phyloP scores from a whole-genome alignment of 768 basidiomycete species.

The Agaricus subrufescens region DNA sequence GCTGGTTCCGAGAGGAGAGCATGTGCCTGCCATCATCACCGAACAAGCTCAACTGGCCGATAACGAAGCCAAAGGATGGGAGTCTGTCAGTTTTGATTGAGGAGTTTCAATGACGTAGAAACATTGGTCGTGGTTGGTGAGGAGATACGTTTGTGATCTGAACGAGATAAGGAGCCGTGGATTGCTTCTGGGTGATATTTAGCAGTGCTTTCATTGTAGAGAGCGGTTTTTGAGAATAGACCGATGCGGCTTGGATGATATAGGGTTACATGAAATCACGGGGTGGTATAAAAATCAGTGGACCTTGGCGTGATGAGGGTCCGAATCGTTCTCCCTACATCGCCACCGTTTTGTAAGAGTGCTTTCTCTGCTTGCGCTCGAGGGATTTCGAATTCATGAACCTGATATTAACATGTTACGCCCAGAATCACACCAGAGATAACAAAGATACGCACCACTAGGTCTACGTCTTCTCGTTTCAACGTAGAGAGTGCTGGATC shows the following conservation, averaged over 20 bases:
- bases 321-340: constrained; percentile 46
- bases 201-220: too few relatives aligned
- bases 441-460: constrained; percentile 43
- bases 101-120: not conserved
- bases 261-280: not conserved
- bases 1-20: constrained; percentile 1
- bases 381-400: constrained; percentile 62
- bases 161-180: too few relatives aligned
- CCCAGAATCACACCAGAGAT: not conserved
- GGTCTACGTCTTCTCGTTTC: constrained; percentile 61
- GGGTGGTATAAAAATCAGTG: not conserved
- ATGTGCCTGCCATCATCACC: not conserved
- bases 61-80: constrained; percentile 2
- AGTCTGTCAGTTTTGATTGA: not conserved
- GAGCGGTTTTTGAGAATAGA: too few relatives aligned
- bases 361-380: constrained; percentile 55
- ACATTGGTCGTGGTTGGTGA: not conserved
- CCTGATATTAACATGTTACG: constrained; percentile 26
- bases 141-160: too few relatives aligned
- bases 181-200: too few relatives aligned
- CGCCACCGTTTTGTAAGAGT: constrained; percentile 47
- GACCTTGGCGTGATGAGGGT: constrained; percentile 26
- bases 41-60: constrained; percentile 1
- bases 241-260: too few relatives aligned
- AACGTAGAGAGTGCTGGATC: constrained; percentile 30